Evolutionary conservation across 1,139 yeast species (phyloP), one percentile per base, ranked within the genome.

Genomic region (Zygosaccharomyces pseudobailii): DNA sequence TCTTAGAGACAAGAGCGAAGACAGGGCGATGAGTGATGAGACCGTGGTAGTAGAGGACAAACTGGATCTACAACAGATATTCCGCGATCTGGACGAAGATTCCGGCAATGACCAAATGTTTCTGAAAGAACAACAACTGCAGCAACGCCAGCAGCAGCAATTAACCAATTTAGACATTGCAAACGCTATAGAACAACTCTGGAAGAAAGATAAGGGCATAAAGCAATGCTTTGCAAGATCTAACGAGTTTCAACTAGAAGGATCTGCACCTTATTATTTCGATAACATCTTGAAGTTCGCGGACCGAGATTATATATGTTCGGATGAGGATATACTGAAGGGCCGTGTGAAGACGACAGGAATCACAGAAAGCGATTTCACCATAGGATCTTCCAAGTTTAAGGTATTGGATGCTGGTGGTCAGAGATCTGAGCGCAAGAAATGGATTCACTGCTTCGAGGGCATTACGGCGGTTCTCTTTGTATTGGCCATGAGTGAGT

Each of bases 271-370:
- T 4, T 87, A 85, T 64, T 88, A 86, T 61, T 87, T 89, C 63
- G 84, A 83, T 36, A 78, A 83, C 56, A 79, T 87, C 23, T 65
- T 66, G 46, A 76, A 79, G 40, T 84, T 86, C 66, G 81, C 87
- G 2, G 74, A 79, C 47, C 79, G 81, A 0, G 69, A 73, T 50
- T 90, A 89, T 65, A 61, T 76, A 17, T 90, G 96, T 52, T 71
- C 81, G 5, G 90, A 92, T 65, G 80, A 76, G 51, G 98, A 92
- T 67, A 89, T 92, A 48, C 71, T 92, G 52, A 84, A 80, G 57
- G 97, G 97, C 3, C 74, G 99, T 38, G 87, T 92, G 59, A 92
- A 90, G 69, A 92, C 98, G 6, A 89, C 97, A 0, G 98, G 99
- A 0, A 88, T 92, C 42, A 86, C 95, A 1, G 96, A 92, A 63